A percentile compares a stretch with the other conserved stretches of the same genome.
Conservation (phyloP, 495 filamentous ascomycete genomes). For the Penicilliopsis zonata region DNA sequence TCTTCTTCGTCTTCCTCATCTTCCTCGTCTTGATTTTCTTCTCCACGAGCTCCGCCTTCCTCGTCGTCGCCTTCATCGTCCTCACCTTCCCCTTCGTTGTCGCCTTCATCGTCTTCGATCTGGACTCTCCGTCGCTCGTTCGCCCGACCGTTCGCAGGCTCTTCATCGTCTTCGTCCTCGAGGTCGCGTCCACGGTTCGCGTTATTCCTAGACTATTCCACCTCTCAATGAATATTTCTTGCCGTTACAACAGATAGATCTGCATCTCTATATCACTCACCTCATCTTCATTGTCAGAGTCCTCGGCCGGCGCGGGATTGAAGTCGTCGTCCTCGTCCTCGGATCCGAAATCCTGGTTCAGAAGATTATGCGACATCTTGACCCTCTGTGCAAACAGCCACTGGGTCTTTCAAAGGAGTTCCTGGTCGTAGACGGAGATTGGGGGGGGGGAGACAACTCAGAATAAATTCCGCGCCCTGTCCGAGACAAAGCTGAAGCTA, state of each 20-base stretch:
- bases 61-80: conserved; percentile 9
- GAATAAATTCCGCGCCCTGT: no score
- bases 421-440: no score
- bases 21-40: conserved; percentile 36
- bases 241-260: no score
- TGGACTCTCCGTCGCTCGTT: conserved; percentile 2
- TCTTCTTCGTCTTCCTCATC: conserved; percentile 41
- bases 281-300: conserved; percentile 55
- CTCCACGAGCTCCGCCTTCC: conserved; percentile 28
- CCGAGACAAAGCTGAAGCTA: no score
- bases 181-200: conserved; percentile 37
- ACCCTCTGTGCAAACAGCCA: background rate
- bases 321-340: conserved; percentile 78
- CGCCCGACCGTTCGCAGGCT: conserved; percentile 1
- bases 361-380: conserved; percentile 39
- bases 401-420: background rate
- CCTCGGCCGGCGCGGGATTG: conserved; percentile 56
- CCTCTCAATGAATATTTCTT: no score
- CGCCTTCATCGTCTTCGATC: conserved; percentile 28
- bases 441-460: no score
- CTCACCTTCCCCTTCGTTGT: conserved; percentile 25
- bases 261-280: conserved; percentile 24
- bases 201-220: conserved; percentile 24
- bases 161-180: conserved; percentile 38
- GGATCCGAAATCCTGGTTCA: conserved; percentile 49